phyloP scores from a whole-genome alignment of 2,329 filamentous ascomycete genomes.

The Pseudovirgaria hyperparasitica region DNA sequence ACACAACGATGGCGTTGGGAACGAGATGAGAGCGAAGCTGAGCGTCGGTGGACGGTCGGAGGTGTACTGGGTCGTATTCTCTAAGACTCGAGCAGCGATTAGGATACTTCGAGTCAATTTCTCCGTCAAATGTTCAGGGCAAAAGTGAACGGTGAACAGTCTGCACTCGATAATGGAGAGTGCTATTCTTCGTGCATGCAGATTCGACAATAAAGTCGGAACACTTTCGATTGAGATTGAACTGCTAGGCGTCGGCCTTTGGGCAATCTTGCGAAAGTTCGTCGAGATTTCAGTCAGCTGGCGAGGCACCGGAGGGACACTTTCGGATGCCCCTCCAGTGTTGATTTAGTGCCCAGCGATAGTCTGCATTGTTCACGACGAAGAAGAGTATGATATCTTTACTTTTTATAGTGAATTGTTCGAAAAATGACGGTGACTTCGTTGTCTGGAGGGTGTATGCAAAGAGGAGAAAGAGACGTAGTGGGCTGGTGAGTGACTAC shows the following conservation, averaged over 20 bases:
- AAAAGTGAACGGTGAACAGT: conserved; percentile 16
- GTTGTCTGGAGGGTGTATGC: conserved; percentile 24
- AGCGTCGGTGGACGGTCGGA: conserved; percentile 14
- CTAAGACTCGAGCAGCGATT: conserved; percentile 17
- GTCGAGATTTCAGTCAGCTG: conserved; percentile 67
- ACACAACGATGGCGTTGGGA: conserved; percentile 4
- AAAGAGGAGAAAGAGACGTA: conserved; percentile 16
- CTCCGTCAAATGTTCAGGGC: conserved; percentile 19
- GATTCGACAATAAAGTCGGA: conserved; percentile 20
- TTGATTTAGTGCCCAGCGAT: conserved; percentile 64
- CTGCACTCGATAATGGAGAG: conserved; percentile 19
- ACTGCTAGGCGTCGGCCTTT: too few relatives aligned
- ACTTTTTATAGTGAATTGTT: conserved; percentile 12
- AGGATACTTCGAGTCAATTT: conserved; percentile 7
- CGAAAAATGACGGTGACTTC: conserved; percentile 23
- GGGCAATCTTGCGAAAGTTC: too few relatives aligned
- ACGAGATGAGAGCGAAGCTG: conserved; percentile 5
- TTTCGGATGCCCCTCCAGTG: conserved; percentile 55
- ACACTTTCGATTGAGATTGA: conserved; percentile 21
- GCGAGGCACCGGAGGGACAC: conserved; percentile 67
- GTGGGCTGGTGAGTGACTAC: conserved; percentile 14
- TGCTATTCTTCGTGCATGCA: too few relatives aligned
- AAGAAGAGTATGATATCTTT: conserved; percentile 19
- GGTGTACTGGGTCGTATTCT: conserved; percentile 21
- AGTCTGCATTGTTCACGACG: conserved; percentile 36